These are phyloP conservation scores for Desmodesmus armatus DNA, from an alignment of 139 green algal genomes.

Conservation along the genomic window DNA sequence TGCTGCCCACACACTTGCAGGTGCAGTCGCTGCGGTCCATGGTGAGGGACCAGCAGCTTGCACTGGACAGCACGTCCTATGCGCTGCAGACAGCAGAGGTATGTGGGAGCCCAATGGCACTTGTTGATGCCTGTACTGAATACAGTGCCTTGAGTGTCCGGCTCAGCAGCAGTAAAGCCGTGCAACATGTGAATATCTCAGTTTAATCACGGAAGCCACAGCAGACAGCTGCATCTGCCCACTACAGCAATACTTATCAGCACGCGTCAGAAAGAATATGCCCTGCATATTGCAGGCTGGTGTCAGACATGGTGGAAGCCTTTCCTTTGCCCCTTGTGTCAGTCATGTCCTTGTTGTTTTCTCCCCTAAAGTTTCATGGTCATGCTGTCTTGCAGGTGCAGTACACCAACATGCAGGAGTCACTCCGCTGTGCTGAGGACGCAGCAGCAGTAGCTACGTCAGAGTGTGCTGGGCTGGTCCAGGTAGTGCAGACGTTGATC, in stretches of 20 bases:
- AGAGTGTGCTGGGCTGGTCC: slow-evolving; percentile 34
- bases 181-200: not conserved
- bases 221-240: no score
- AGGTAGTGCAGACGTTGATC: slow-evolving; percentile 15
- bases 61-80: slow-evolving; percentile 25
- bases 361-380: not conserved
- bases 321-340: not conserved
- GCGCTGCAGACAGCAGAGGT: slow-evolving; percentile 16
- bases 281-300: no score
- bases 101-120: no score
- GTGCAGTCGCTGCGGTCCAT: not conserved
- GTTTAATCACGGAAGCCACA: no score
- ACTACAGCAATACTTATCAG: no score
- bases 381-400: slow-evolving; percentile 8
- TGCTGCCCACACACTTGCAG: not conserved
- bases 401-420: slow-evolving; percentile 29
- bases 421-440: slow-evolving; percentile 23
- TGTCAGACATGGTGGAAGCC: no score
- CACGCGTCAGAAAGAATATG: no score
- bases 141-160: not conserved
- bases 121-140: no score
- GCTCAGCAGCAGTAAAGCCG: not conserved
- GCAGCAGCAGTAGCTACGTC: slow-evolving; percentile 21
- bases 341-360: not conserved
- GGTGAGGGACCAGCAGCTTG: slow-evolving; percentile 23